Evolutionary conservation across 331 rosid species (phyloP).

Genomic region (Quercus phellos): DNA sequence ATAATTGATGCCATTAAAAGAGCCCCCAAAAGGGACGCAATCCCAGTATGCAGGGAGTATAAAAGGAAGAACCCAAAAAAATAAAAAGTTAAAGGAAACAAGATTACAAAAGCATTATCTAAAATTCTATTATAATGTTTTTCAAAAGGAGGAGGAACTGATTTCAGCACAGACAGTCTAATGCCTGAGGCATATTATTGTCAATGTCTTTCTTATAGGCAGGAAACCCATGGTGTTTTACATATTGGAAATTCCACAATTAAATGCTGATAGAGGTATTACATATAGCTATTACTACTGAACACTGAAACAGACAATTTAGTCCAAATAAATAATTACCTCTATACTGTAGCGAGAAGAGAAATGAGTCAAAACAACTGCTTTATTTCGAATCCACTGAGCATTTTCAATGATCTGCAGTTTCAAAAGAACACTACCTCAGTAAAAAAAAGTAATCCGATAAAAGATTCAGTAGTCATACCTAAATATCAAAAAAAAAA

Average conservation of each 20-base stretch:
- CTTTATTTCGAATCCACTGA: conserved; percentile 87
- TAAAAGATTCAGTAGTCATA: conserved; percentile 10
- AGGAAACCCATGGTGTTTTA: background rate
- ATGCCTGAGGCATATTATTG: background rate
- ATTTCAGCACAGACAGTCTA: background rate
- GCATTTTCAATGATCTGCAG: conserved; percentile 74
- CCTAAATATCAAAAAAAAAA: conserved; percentile 1
- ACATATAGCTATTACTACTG: background rate
- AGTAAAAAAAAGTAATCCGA: background rate
- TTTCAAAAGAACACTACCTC: conserved; percentile 1
- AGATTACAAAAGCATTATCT: too few species aligned
- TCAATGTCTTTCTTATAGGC: background rate
- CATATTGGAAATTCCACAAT: background rate
- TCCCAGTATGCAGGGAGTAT: too few species aligned
- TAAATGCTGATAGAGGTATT: background rate
- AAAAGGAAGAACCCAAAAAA: too few species aligned
- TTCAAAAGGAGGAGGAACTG: background rate
- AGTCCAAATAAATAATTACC: conserved; percentile 40
- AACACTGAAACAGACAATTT: background rate
- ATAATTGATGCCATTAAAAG: too few species aligned
- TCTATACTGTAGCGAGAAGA: conserved; percentile 85
- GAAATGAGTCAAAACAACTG: conserved; percentile 85
- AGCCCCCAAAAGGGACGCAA: too few species aligned
- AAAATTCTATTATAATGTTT: background rate
- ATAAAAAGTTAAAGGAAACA: too few species aligned